Evolutionary conservation across 805 yeast species (phyloP), one percentile per base, ranked within the genome.

Genomic region (Wickerhamomyces strasburgensis): DNA sequence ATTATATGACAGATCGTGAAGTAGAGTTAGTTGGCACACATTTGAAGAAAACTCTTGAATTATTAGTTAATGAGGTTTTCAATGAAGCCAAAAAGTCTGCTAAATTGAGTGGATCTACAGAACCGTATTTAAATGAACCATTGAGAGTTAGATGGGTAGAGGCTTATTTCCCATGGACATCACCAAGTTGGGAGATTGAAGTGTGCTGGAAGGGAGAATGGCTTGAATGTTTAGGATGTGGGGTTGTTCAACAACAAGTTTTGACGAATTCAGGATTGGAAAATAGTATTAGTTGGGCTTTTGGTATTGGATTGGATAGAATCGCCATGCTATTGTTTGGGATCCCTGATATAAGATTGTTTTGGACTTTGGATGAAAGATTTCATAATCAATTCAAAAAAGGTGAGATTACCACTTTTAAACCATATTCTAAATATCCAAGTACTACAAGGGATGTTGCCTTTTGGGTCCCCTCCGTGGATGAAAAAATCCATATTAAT

Each of bases 151-250:
- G 98, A 49, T 93, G 98, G 98, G 83, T 88, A 24, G 94, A 86
- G 52, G 95, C 93, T 0, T 86, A 80, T 53, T 93, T 93, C 66
- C 98, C 98, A 4, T 93, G 98, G 97, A 93, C 98, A 3, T 78
- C 95, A 1, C 98, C 98, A 4, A 84, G 95, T 29, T 93, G 95
- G 94, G 97, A 93, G 55, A 87, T 94, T 48, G 98, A 93, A 62
- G 96, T 93, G 5, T 88, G 94, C 89, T 93, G 98, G 97, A 85
- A 88, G 56, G 95, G 93, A 35, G 95, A 89, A 49, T 93, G 98
- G 98, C 69, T 93, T 25, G 98, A 93, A 64, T 80, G 95, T 57
- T 86, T 96, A 54, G 98, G 98, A 0, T 86, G 95, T 62, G 98
- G 98, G 18, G 71, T 90, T 26, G 95, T 88, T 6, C 78, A 78